Evolutionary conservation across 495 filamentous ascomycete species (phyloP).

Genomic region (Penicillium argentinense): DNA sequence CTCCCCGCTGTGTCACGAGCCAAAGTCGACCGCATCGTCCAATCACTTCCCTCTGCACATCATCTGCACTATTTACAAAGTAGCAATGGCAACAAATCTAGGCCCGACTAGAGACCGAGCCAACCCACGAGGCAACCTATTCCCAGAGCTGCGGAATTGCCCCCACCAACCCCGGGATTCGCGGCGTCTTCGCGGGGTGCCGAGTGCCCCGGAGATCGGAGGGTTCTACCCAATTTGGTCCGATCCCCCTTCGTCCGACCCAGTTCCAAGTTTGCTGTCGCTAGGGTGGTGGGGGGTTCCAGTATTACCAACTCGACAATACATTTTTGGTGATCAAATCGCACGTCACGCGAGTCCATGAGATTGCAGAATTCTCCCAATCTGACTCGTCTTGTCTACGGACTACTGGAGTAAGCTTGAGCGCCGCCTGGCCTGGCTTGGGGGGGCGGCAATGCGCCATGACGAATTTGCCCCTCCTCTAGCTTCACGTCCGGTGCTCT

Average conservation of each 20-base stretch:
- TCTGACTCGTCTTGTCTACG: no score
- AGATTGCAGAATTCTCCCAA: no score
- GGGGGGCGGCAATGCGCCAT: neutral
- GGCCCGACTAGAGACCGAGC: neutral
- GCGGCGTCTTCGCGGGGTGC: neutral
- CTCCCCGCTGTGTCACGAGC: no score
- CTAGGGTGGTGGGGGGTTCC: no score
- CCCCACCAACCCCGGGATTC: neutral
- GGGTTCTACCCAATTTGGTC: neutral
- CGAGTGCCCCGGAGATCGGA: neutral
- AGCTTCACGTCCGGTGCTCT: neutral
- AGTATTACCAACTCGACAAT: no score
- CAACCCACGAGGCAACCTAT: neutral
- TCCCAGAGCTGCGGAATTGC: neutral
- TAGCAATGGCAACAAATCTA: neutral
- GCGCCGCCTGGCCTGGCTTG: neutral
- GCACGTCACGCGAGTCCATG: conserved; percentile 1
- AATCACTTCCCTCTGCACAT: neutral
- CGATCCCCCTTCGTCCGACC: conserved; percentile 1
- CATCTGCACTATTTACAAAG: no score
- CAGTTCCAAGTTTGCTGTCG: conserved; percentile 1
- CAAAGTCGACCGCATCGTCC: no score
- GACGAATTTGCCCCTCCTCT: neutral
- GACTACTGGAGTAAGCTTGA: no score
- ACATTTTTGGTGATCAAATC: no score